These are phyloP conservation scores for Pythium pyrilobum DNA, from an alignment of 352 stramenopile genomes.

Conservation along the genomic window DNA sequence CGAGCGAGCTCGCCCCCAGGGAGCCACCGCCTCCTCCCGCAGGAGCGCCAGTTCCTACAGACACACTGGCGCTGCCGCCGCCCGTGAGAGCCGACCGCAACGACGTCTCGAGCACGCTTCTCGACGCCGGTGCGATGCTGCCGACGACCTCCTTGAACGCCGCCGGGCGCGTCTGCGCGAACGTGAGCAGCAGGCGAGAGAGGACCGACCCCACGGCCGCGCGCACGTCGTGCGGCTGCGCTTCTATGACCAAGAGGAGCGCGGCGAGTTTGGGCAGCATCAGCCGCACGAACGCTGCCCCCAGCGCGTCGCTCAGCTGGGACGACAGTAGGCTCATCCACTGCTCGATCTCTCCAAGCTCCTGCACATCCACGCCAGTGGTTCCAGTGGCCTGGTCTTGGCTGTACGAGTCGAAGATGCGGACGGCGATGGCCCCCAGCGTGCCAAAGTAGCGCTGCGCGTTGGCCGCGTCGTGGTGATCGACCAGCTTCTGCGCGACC, in stretches of 20 bases:
- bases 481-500: slow-evolving; percentile 14
- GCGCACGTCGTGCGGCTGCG: background rate
- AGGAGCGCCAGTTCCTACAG: background rate
- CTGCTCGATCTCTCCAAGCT: slow-evolving; percentile 38
- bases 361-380: slow-evolving; percentile 9
- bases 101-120: slow-evolving; percentile 16
- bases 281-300: slow-evolving; percentile 46
- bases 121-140: slow-evolving; percentile 9
- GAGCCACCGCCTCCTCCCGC: background rate
- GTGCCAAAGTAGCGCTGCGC: slow-evolving; percentile 40
- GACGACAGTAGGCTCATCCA: slow-evolving; percentile 40
- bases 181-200: slow-evolving; percentile 12
- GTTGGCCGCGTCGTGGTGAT: slow-evolving; percentile 12
- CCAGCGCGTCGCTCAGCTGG: slow-evolving; percentile 43
- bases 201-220: background rate
- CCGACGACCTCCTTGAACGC: slow-evolving; percentile 22
- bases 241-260: slow-evolving; percentile 17
- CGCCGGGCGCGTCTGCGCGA: slow-evolving; percentile 16
- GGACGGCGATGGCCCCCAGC: slow-evolving; percentile 35
- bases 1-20: slow-evolving; percentile 7
- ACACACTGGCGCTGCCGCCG: background rate
- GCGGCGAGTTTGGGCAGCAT: slow-evolving; percentile 47
- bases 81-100: slow-evolving; percentile 12
- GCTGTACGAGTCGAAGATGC: slow-evolving; percentile 5
- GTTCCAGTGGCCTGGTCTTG: background rate